phyloP scores from a whole-genome alignment of 768 basidiomycete species.

The Tricholoma flavovirens region DNA sequence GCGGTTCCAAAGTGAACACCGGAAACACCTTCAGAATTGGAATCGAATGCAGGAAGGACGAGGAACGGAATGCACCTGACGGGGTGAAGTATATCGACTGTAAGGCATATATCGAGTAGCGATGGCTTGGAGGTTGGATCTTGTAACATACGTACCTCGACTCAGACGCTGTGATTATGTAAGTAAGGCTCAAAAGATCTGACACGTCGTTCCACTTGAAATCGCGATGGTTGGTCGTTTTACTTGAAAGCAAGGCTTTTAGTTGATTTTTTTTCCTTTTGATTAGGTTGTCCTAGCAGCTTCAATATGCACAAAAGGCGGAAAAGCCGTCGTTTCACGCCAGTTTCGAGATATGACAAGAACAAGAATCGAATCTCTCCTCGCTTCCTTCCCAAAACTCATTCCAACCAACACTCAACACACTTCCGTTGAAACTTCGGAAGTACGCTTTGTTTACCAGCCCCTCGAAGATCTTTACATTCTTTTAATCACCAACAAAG shows the following conservation, averaged over 20 bases:
- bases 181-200: too few species aligned
- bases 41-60: too few species aligned
- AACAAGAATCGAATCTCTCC: conserved; percentile 88
- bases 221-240: not conserved
- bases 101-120: too few species aligned
- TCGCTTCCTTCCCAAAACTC: conserved; percentile 95
- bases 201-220: not conserved
- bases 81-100: too few species aligned
- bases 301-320: conserved; percentile 92
- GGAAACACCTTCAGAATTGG: too few species aligned
- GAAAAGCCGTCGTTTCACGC: conserved; percentile 92
- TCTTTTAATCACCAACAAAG: conserved; percentile 95
- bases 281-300: conserved; percentile 88
- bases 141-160: too few species aligned
- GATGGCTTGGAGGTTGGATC: too few species aligned
- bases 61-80: too few species aligned
- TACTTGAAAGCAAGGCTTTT: not conserved
- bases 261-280: not conserved
- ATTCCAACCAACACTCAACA: conserved; percentile 94
- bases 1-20: too few species aligned
- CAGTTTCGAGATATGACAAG: conserved; percentile 94
- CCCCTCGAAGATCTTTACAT: conserved; percentile 97
- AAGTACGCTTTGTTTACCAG: conserved; percentile 96
- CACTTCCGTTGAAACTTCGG: conserved; percentile 91
- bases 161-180: too few species aligned